Percentiles rank a stretch among this genome's conserved stretches.
Conservation (phyloP, 345 rosid species). For the Pseudoturritis turrita region DNA sequence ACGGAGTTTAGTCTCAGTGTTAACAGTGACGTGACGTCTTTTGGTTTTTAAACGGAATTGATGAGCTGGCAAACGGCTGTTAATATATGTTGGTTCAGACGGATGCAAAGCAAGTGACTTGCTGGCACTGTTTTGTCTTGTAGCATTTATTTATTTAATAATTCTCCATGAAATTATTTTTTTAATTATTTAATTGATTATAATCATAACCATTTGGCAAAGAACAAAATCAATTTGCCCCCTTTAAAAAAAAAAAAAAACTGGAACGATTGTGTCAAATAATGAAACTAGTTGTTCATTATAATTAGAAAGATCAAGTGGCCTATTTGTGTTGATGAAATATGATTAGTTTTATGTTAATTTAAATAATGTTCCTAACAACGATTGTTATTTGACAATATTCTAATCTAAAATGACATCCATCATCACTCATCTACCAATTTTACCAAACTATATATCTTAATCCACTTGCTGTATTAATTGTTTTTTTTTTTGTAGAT, state of each 20-base stretch:
- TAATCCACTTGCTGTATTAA: constrained; percentile 18
- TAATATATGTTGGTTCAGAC: constrained; percentile 35
- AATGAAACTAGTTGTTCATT: constrained; percentile 8
- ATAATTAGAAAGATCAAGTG: constrained; percentile 8
- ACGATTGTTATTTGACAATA: constrained; percentile 10
- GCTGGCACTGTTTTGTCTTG: constrained; percentile 46
- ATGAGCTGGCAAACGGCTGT: constrained; percentile 55
- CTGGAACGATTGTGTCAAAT: not conserved
- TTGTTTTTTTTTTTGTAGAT: not conserved
- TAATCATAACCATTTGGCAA: not conserved
- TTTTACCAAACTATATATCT: not conserved
- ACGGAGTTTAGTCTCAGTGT: constrained; percentile 22
- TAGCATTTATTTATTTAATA: not conserved
- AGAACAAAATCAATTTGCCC: not conserved
- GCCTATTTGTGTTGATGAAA: constrained; percentile 1
- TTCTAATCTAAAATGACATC: not conserved
- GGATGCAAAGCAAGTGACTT: constrained; percentile 33
- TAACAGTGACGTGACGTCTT: constrained; percentile 28
- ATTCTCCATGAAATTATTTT: not conserved
- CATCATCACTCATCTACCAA: constrained; percentile 16
- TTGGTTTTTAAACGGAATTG: constrained; percentile 14
- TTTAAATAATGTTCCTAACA: not conserved
- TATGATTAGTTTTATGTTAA: not conserved
- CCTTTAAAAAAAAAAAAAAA: not conserved
- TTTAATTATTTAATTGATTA: not conserved